These are phyloP conservation scores for Cladosporium austrohemisphaericum DNA, from an alignment of 2,329 filamentous ascomycete species.

Conservation along the genomic window DNA sequence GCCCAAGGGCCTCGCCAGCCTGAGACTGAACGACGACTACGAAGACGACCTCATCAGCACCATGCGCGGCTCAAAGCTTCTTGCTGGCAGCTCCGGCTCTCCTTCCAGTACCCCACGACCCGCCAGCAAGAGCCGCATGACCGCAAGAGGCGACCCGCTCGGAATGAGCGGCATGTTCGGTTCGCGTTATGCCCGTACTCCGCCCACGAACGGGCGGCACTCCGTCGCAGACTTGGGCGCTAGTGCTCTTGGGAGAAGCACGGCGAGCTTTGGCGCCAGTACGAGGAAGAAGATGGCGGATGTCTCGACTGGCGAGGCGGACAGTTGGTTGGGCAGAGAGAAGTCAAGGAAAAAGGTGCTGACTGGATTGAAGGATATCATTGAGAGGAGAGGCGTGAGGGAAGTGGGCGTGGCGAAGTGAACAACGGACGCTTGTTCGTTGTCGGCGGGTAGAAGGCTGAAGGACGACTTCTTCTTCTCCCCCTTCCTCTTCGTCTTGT, in stretches of 20 bases:
- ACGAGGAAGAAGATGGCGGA: conserved; percentile 37
- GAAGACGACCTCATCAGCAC: conserved; percentile 32
- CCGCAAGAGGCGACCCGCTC: conserved; percentile 31
- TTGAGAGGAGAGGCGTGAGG: conserved; percentile 23
- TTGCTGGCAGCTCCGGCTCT: conserved; percentile 15
- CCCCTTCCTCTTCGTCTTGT: no score
- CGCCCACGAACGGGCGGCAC: conserved; percentile 30
- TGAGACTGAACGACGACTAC: conserved; percentile 30
- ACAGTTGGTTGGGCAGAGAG: conserved; percentile 31
- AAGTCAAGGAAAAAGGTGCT: conserved; percentile 38
- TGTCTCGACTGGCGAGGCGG: conserved; percentile 40
- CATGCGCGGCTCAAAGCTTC: conserved; percentile 27
- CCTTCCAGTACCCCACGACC: conserved; percentile 39
- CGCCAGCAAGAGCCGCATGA: conserved; percentile 20
- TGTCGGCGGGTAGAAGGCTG: no score
- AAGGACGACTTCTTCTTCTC: no score
- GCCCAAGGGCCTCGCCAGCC: conserved; percentile 29
- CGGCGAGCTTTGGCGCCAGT: conserved; percentile 26
- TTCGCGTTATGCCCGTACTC: conserved; percentile 24
- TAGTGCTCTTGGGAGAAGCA: conserved; percentile 26
- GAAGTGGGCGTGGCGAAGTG: conserved; percentile 6
- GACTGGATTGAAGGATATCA: conserved; percentile 35
- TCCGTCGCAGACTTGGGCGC: conserved; percentile 25
- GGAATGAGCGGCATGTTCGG: conserved; percentile 36
- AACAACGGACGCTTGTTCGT: neutral